Conservation (phyloP, 1,284 basidiomycete genomes). For the Ceratobasidium sp. region DNA sequence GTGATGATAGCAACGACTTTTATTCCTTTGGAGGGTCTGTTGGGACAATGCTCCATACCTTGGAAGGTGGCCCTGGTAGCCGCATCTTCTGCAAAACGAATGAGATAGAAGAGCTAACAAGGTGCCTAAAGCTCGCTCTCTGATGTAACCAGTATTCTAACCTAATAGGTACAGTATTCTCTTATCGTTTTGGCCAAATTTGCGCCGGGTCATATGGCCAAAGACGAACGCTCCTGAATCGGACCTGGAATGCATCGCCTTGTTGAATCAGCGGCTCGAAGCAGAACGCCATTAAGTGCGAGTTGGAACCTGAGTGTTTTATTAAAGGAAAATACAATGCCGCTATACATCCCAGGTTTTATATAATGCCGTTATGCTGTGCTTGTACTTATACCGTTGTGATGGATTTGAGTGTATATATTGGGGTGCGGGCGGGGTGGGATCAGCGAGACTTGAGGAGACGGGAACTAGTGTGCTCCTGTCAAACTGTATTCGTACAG, state of each 20-base stretch:
- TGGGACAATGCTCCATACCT: background rate
- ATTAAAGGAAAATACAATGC: too few species aligned
- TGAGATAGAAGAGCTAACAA: background rate
- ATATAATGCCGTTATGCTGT: too few species aligned
- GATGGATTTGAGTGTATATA: too few species aligned
- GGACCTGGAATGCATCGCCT: background rate
- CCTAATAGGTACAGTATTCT: background rate
- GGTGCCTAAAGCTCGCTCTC: background rate
- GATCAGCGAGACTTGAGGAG: too few species aligned
- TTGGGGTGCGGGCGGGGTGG: too few species aligned
- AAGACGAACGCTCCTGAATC: background rate
- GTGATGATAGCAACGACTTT: background rate
- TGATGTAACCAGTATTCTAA: background rate
- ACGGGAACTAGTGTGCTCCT: too few species aligned
- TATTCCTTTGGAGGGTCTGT: background rate
- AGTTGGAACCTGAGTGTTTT: too few species aligned
- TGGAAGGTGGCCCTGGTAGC: background rate
- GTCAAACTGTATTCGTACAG: too few species aligned
- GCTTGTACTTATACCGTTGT: too few species aligned
- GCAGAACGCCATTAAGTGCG: background rate
- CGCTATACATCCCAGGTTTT: too few species aligned
- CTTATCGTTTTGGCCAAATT: slow-evolving; percentile 12
- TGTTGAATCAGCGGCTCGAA: background rate
- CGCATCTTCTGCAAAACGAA: background rate
- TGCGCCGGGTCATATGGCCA: background rate